phyloP scores from a whole-genome alignment of 1,284 basidiomycete species.

The Tylopilus orsonianus region DNA sequence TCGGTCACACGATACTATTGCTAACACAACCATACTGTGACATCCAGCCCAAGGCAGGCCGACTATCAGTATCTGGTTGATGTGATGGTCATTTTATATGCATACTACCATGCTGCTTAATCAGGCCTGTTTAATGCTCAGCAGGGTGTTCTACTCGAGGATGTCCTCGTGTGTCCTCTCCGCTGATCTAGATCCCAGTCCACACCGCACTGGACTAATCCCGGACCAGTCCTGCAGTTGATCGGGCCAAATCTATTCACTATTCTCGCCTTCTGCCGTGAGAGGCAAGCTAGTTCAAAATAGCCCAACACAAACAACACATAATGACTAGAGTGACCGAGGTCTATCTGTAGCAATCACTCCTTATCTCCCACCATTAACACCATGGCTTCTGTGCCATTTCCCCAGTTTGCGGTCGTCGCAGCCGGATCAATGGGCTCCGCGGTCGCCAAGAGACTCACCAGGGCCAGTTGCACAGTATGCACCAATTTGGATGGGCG shows the following conservation, averaged over 20 bases:
- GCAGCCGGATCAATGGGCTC: constrained; percentile 42
- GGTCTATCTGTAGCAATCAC: constrained; percentile 14
- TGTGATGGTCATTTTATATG: constrained; percentile 8
- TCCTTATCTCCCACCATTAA: constrained; percentile 9
- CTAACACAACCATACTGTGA: not conserved
- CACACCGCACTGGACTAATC: constrained; percentile 14
- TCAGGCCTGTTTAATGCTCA: constrained; percentile 5
- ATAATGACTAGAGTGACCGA: constrained; percentile 12
- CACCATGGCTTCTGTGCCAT: constrained; percentile 14
- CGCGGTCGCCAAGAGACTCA: constrained; percentile 43
- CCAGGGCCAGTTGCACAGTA: constrained; percentile 45
- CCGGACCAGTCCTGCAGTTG: not conserved
- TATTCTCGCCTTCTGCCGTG: not conserved
- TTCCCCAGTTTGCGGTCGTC: constrained; percentile 27
- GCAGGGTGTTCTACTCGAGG: constrained; percentile 9
- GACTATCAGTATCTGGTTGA: not conserved
- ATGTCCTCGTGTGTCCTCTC: constrained; percentile 13
- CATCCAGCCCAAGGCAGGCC: not conserved
- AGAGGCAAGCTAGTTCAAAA: constrained; percentile 1
- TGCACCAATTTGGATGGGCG: constrained; percentile 52
- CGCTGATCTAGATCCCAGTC: constrained; percentile 22
- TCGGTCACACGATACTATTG: not conserved
- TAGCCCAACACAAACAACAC: not conserved
- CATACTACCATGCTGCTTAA: constrained; percentile 5
- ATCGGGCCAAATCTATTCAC: not conserved